A percentile compares a stretch with the other conserved stretches of the same genome.
These are phyloP conservation scores for Verticillium nonalfalfae DNA, from an alignment of 2,329 filamentous ascomycete species.

Conservation along the genomic window DNA sequence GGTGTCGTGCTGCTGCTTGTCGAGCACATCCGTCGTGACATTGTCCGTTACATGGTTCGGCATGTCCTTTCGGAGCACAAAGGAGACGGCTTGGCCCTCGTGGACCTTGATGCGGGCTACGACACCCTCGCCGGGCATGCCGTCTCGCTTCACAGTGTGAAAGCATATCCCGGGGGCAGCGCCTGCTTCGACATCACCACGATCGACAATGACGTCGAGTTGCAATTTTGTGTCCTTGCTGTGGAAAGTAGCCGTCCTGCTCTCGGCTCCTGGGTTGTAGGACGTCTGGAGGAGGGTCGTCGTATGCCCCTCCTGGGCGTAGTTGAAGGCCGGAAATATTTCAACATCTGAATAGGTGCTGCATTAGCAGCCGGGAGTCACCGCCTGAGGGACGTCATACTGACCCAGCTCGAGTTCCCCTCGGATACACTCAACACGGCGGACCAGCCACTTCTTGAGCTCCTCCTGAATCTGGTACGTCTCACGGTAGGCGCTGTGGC, in stretches of 20 bases:
- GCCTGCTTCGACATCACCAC: slow-evolving; percentile 38
- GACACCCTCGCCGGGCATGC: slow-evolving; percentile 56
- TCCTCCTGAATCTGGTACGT: slow-evolving; percentile 48
- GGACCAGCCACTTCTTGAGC: slow-evolving; percentile 65
- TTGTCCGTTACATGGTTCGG: slow-evolving; percentile 49
- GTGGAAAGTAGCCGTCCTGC: slow-evolving; percentile 59
- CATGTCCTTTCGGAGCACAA: slow-evolving; percentile 60
- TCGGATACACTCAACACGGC: slow-evolving; percentile 67
- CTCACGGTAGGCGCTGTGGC: slow-evolving; percentile 47
- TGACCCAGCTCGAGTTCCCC: slow-evolving; percentile 55
- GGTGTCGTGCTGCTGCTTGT: slow-evolving; percentile 61
- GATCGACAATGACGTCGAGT: slow-evolving; percentile 61
- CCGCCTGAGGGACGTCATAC: background rate
- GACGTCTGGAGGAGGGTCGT: slow-evolving; percentile 46
- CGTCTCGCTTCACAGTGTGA: slow-evolving; percentile 41
- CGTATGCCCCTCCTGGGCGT: slow-evolving; percentile 56
- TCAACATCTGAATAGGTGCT: slow-evolving; percentile 46
- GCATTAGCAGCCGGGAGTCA: background rate
- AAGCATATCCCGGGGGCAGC: slow-evolving; percentile 46
- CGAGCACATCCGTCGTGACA: slow-evolving; percentile 52
- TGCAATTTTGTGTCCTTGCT: slow-evolving; percentile 54
- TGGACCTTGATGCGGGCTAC: slow-evolving; percentile 51
- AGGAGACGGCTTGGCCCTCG: slow-evolving; percentile 64
- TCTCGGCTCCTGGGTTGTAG: slow-evolving; percentile 33
- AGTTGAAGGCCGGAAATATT: slow-evolving; percentile 67